A percentile compares a stretch with the other conserved stretches of the same genome.
Conservation (phyloP, 2,329 filamentous ascomycete genomes). For the Coniella vitis region DNA sequence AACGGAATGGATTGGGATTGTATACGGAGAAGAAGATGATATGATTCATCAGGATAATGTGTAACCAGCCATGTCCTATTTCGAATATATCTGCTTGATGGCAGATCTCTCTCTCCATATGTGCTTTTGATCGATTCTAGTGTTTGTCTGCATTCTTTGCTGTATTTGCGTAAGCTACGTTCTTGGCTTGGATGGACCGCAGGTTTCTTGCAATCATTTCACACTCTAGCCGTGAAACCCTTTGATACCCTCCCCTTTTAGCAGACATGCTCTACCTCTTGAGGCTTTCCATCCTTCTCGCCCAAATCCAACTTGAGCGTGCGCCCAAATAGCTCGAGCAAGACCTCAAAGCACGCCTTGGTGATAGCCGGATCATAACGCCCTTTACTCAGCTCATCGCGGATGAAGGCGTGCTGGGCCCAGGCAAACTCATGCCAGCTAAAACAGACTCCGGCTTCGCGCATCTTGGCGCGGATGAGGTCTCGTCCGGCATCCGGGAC, state of each 20-base stretch:
- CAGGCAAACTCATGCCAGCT: constrained; percentile 87
- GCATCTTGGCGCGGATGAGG: constrained; percentile 73
- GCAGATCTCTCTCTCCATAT: no score
- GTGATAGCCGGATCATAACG: constrained; percentile 82
- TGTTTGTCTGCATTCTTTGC: not conserved
- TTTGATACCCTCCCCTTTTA: constrained; percentile 35
- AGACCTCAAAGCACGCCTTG: constrained; percentile 84
- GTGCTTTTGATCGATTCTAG: not conserved
- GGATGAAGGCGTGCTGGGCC: constrained; percentile 91
- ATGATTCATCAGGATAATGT: not conserved
- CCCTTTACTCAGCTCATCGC: constrained; percentile 90
- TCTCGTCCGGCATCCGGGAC: constrained; percentile 78
- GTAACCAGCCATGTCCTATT: not conserved
- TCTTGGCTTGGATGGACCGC: no score
- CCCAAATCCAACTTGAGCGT: constrained; percentile 75
- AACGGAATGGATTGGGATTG: not conserved
- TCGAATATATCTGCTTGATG: not conserved
- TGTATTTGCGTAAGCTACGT: no score
- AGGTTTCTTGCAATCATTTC: no score
- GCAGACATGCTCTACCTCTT: constrained; percentile 67
- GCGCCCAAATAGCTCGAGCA: constrained; percentile 78
- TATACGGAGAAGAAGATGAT: not conserved
- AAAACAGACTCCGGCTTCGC: constrained; percentile 67
- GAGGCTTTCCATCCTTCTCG: constrained; percentile 50
- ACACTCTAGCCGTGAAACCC: no score